phyloP scores from a whole-genome alignment of 768 basidiomycete species.

The Kwoniella europaea region DNA sequence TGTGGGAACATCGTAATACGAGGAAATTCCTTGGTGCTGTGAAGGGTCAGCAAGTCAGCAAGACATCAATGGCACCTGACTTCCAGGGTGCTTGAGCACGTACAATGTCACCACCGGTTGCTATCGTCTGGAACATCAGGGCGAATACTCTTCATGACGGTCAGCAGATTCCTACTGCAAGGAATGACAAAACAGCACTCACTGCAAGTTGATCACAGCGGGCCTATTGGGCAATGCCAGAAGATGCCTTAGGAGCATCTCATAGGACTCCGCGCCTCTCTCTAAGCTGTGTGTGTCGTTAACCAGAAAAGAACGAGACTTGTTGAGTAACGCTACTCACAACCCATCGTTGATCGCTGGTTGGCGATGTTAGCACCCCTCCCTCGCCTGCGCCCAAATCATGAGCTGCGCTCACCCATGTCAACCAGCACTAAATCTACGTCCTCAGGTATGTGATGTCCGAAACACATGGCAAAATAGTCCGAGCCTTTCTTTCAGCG shows the following conservation, averaged over 20 bases:
- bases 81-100: not conserved
- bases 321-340: no score
- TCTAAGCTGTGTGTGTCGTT: no score
- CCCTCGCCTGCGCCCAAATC: not conserved
- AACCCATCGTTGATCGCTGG: no score
- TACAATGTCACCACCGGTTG: conserved; percentile 11
- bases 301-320: no score
- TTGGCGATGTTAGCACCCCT: no score
- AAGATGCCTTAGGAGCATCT: conserved; percentile 4
- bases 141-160: not conserved
- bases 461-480: conserved; percentile 11
- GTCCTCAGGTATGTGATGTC: conserved; percentile 6
- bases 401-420: conserved; percentile 2
- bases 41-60: conserved; percentile 1
- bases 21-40: conserved; percentile 6
- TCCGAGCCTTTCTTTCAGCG: not conserved
- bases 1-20: conserved; percentile 8
- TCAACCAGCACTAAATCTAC: conserved; percentile 9
- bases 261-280: no score
- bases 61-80: not conserved
- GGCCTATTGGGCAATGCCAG: conserved; percentile 7
- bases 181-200: not conserved
- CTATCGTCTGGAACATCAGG: conserved; percentile 7
- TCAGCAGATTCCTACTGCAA: not conserved
- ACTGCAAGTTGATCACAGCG: conserved; percentile 11